Evolutionary conservation across 805 yeast genomes (phyloP).

Genomic region (Komagataella pastoris): DNA sequence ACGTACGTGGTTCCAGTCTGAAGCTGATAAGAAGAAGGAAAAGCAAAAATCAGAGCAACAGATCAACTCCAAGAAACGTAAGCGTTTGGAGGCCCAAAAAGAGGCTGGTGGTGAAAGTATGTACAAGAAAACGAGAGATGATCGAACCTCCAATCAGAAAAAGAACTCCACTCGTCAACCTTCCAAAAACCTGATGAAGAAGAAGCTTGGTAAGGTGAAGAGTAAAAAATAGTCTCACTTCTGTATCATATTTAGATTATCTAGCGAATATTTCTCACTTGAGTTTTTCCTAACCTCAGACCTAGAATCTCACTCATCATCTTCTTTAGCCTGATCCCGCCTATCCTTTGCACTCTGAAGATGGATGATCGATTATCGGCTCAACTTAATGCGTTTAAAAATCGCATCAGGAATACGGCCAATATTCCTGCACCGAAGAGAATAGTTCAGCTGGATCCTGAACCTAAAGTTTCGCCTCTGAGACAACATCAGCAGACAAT

Average conservation of each 20-base stretch:
- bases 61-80: constrained; percentile 57
- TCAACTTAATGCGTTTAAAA: constrained; percentile 51
- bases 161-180: constrained; percentile 22
- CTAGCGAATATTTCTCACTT: not conserved
- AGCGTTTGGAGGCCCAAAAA: constrained; percentile 45
- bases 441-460: constrained; percentile 7
- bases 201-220: constrained; percentile 10
- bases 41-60: constrained; percentile 29
- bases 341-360: not conserved
- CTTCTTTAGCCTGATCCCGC: not conserved
- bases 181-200: constrained; percentile 14
- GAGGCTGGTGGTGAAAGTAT: constrained; percentile 37
- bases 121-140: constrained; percentile 72
- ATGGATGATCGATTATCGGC: constrained; percentile 20
- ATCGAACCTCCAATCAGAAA: constrained; percentile 42
- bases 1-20: constrained; percentile 90
- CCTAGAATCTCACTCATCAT: not conserved
- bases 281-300: not conserved
- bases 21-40: constrained; percentile 38
- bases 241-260: not conserved
- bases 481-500: constrained; percentile 6
- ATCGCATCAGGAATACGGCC: constrained; percentile 39
- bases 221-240: not conserved
- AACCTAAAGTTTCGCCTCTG: constrained; percentile 3
- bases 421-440: constrained; percentile 27